phyloP scores from a whole-genome alignment of 2,329 filamentous ascomycete species.

The Penicillium occitanis region DNA sequence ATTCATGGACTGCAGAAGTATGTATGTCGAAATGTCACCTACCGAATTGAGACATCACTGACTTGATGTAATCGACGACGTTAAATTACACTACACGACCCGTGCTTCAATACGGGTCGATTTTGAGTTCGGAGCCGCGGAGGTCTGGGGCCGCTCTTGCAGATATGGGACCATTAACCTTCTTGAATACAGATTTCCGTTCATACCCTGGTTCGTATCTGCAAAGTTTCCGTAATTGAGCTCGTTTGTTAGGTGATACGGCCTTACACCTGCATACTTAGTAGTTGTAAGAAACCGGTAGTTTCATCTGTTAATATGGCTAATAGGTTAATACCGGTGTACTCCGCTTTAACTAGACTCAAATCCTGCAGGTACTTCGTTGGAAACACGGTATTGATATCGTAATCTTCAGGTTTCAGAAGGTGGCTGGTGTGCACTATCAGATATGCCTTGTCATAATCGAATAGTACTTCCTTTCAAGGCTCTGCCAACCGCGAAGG shows the following conservation, averaged over 20 bases:
- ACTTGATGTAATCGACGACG: background rate
- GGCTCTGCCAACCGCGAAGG: background rate
- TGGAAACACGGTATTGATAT: background rate
- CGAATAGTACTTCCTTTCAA: background rate
- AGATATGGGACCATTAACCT: background rate
- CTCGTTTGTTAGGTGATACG: background rate
- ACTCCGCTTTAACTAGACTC: background rate
- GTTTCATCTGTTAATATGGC: background rate
- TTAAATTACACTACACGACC: constrained; percentile 4
- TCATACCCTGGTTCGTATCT: background rate
- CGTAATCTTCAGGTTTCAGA: background rate
- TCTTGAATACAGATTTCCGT: background rate
- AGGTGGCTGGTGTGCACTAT: background rate
- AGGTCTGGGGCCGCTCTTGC: constrained; percentile 1
- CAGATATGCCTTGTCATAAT: background rate
- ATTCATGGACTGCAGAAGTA: background rate
- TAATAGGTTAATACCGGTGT: background rate
- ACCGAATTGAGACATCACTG: background rate
- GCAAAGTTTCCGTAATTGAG: background rate
- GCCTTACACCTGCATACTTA: background rate
- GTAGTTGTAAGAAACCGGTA: background rate
- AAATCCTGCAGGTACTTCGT: background rate
- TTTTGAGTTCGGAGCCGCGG: constrained; percentile 8
- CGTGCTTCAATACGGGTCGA: background rate
- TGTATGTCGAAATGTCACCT: background rate